Base-by-base conservation (phyloP, 192 early-diverging fungal genomes). In the Entomortierella lignicola region DNA sequence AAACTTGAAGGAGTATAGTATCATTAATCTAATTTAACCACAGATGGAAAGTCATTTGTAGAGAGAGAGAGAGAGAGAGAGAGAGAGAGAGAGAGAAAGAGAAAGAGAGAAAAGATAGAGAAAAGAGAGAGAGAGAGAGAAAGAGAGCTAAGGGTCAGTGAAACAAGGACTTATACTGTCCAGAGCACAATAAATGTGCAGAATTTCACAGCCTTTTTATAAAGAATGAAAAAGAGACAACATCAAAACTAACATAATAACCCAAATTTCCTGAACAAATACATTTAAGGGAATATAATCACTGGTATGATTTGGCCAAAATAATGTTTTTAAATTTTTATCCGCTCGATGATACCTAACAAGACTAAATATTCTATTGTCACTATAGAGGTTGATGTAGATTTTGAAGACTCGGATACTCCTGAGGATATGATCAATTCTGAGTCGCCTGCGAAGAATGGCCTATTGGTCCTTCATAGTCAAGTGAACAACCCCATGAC, bases 121-220 rank as follows among this genome's bases (percentile, higher is more conserved):
- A n/a, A n/a, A n/a, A n/a, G n/a, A n/a, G n/a, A n/a, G n/a, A n/a
- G n/a, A n/a, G n/a, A n/a, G n/a, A n/a, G n/a, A n/a, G n/a, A n/a
- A n/a, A n/a, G n/a, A n/a, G n/a, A n/a, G n/a, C n/a, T n/a, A n/a
- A 93, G 96, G 79, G 93, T 79, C 21, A 67, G 75, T 57, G 93
- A 94, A 41, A 95, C 96, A 10, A 93, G 94, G 56, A 92, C 93
- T 74, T 92, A 96, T 81, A 97, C 98, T 56, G 89, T 91, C 42
- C 97, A 98, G 87, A 89, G 85, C 34, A 84, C 97, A 42, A 82
- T 92, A 42, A 82, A 89, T 54, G 88, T 4, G 89, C 89, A 8
- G 73, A 84, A 8, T 90, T 90, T 57, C 86, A 84, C 41, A 90
- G n/a, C n/a, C n/a, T n/a, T n/a, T n/a, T n/a, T n/a, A 85, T 27